Evolutionary conservation across 163 green algal genomes (phyloP), one percentile per base, ranked within the genome.

Genomic region (Scenedesmus sp.): DNA sequence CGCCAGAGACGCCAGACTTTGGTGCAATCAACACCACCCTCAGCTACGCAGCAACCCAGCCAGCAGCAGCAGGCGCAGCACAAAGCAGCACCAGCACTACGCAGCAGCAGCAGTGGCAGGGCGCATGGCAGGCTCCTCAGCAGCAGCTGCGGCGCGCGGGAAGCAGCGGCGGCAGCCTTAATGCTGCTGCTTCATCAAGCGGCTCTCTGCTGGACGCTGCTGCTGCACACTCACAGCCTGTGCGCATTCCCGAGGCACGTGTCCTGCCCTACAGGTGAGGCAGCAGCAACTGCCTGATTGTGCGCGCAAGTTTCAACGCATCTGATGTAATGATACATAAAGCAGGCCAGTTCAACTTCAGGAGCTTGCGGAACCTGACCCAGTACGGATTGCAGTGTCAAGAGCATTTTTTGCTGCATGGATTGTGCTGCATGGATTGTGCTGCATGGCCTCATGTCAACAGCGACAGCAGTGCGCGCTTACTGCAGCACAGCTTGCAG

Each of bases 191-290:
- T 73, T 46, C 23, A 79, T 79, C 70, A 4, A 52, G 23, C 13
- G 6, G 70, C 1, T 46, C 23, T 52, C 70, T 52, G 5, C 10
- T 52, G 66, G 66, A 34, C 8, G 66, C 66, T 76, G 66, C 66
- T 76, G 70, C 70, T 52, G 70, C 70, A 52, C 46, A 6, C 23
- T 79, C 70, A 52, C 64, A 66, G 70, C 87, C 87, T 66, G 87
- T 91, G 34, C 20, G 20, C 10, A 91, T 91, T n/a, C 87, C 87
- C 5, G 76, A 86, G n/a, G 76, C 74, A 5, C 82, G 82, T 46
- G 73, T 86, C 3, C 87, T 91, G 57, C 87, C 87, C 1, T 91
- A 91, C 76, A 91, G 87, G 87, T 91, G 70, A 16, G 16, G 64
- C 3, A 4, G 26, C 15, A 86, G 23, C 34, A 55, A 15, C 7